Conservation (phyloP, 768 basidiomycete species). For the Suillus lakei region DNA sequence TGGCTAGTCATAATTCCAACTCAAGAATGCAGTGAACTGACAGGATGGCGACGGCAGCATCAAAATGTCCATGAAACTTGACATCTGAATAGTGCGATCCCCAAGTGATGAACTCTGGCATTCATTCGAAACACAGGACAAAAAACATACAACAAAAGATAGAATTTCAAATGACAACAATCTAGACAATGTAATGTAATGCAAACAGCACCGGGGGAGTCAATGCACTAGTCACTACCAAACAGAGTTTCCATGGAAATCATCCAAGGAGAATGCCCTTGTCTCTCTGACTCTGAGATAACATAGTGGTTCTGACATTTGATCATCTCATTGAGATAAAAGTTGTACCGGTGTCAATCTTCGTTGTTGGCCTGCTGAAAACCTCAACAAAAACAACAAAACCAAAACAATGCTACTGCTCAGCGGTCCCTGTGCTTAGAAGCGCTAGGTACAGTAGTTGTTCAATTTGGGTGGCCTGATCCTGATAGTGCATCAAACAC, state of each 20-base stretch:
- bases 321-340: conserved; percentile 5
- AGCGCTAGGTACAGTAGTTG: too few relatives aligned
- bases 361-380: too few relatives aligned
- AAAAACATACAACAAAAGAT: neutral
- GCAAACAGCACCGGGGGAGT: too few relatives aligned
- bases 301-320: neutral
- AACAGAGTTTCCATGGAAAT: neutral
- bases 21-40: too few relatives aligned
- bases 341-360: too few relatives aligned
- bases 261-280: neutral
- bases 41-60: too few relatives aligned
- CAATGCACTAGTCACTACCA: conserved; percentile 31
- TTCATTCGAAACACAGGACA: neutral
- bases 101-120: conserved; percentile 45
- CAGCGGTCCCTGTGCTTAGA: too few relatives aligned
- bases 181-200: neutral
- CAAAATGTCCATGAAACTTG: conserved; percentile 50
- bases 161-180: neutral
- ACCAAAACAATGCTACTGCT: too few relatives aligned
- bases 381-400: too few relatives aligned
- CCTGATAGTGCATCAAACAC: too few relatives aligned
- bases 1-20: too few relatives aligned
- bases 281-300: neutral
- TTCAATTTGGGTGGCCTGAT: too few relatives aligned
- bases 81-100: conserved; percentile 61